These are phyloP conservation scores for Aspergillus proliferans DNA, from an alignment of 2,329 filamentous ascomycete species.

Conservation along the genomic window DNA sequence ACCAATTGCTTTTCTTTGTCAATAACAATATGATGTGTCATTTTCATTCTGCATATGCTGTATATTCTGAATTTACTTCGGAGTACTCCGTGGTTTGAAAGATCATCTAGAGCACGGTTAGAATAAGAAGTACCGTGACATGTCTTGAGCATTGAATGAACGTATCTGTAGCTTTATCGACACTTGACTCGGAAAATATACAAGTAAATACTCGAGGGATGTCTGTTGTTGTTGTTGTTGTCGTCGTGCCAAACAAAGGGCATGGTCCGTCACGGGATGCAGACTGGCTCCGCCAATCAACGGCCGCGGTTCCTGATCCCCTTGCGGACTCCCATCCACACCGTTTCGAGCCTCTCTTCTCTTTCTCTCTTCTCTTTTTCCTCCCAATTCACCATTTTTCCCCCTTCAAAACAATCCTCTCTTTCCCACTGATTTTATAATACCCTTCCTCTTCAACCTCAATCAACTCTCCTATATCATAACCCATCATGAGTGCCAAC, in stretches of 20 bases:
- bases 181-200: no score
- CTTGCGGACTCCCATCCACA: constrained; percentile 16
- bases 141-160: no score
- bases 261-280: constrained; percentile 12
- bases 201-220: neutral
- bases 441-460: neutral
- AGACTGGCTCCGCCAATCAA: constrained; percentile 1
- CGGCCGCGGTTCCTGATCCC: constrained; percentile 14
- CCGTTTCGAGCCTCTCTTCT: constrained; percentile 1
- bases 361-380: neutral
- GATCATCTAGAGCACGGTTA: no score
- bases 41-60: neutral
- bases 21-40: neutral
- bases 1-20: neutral
- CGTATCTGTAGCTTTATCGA: no score
- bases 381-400: neutral
- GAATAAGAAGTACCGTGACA: no score
- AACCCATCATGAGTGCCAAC: constrained; percentile 31
- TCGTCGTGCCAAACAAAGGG: constrained; percentile 6
- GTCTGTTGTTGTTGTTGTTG: neutral
- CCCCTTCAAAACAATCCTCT: neutral
- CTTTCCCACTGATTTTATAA: neutral
- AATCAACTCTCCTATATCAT: constrained; percentile 12
- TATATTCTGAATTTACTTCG: neutral
- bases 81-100: neutral